phyloP scores from a whole-genome alignment of 805 yeast species.

The Ogataea corticis region DNA sequence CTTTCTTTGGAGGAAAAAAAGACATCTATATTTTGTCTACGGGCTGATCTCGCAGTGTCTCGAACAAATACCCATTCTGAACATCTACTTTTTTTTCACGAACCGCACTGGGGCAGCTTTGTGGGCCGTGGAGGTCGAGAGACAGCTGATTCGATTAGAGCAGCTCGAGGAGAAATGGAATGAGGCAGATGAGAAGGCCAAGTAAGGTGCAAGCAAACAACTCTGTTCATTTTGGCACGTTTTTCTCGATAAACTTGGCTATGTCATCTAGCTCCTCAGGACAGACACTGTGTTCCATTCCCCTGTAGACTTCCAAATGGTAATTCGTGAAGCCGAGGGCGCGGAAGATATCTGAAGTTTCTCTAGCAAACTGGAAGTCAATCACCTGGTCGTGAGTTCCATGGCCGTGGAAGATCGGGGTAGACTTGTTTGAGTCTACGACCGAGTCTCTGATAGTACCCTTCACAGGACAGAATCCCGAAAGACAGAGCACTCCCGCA shows the following conservation, averaged over 20 bases:
- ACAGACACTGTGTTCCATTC: conserved; percentile 66
- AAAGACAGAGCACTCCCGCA: conserved; percentile 75
- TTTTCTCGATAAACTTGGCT: conserved; percentile 43
- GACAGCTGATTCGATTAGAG: conserved; percentile 1
- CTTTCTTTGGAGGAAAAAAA: conserved; percentile 36
- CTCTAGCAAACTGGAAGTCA: conserved; percentile 38
- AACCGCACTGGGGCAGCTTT: conserved; percentile 63
- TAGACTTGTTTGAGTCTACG: conserved; percentile 48
- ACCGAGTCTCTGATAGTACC: conserved; percentile 27
- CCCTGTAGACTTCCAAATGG: conserved; percentile 55
- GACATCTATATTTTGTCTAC: conserved; percentile 42
- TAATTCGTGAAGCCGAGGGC: conserved; percentile 45
- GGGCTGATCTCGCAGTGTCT: conserved; percentile 53
- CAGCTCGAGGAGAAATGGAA: not conserved
- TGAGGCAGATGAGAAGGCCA: not conserved
- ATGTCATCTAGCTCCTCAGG: conserved; percentile 67
- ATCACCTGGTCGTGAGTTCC: conserved; percentile 79
- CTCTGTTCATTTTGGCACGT: conserved; percentile 19
- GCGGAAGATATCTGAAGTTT: conserved; percentile 46
- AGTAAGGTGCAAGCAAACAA: not conserved
- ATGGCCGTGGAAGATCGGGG: conserved; percentile 88
- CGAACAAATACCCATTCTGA: conserved; percentile 55
- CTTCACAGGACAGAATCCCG: conserved; percentile 65
- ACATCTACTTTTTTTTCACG: conserved; percentile 56
- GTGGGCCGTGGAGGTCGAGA: conserved; percentile 53